Conservation (phyloP, 2,329 filamentous ascomycete genomes). For the Verticillium zaregamsianum region DNA sequence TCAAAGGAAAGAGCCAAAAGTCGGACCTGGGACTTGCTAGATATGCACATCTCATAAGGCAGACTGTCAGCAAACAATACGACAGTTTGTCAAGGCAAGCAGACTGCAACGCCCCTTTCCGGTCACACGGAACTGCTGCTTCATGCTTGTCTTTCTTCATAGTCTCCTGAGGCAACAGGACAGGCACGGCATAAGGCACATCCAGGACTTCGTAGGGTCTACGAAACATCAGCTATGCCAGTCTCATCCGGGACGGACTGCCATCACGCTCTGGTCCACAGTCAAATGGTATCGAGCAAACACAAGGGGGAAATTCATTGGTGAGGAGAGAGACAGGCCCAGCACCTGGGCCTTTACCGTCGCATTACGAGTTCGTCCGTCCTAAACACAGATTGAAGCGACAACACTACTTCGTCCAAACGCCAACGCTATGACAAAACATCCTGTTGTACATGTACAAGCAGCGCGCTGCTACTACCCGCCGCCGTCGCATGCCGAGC, state of each 20-base stretch:
- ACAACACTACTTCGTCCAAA: slow-evolving; percentile 2
- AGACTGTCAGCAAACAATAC: no score
- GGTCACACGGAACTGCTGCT: no score
- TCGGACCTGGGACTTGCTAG: no score
- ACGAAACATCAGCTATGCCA: background rate
- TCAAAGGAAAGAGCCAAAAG: no score
- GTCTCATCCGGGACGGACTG: background rate
- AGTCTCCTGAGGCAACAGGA: no score
- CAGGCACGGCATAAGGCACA: no score
- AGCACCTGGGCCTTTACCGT: background rate
- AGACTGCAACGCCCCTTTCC: no score
- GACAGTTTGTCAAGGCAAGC: no score
- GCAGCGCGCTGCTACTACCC: background rate
- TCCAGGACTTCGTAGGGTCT: no score
- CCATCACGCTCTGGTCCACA: background rate
- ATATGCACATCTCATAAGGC: no score
- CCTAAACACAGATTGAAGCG: background rate
- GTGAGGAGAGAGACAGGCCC: background rate
- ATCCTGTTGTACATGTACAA: slow-evolving; percentile 4
- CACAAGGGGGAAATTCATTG: background rate
- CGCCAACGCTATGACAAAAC: slow-evolving; percentile 4
- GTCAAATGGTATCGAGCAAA: background rate
- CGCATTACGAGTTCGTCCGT: background rate
- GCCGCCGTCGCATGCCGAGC: background rate
- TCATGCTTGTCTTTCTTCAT: no score